Base-by-base conservation (phyloP, 2,329 filamentous ascomycete species). In the Trichophyton rubrum region DNA sequence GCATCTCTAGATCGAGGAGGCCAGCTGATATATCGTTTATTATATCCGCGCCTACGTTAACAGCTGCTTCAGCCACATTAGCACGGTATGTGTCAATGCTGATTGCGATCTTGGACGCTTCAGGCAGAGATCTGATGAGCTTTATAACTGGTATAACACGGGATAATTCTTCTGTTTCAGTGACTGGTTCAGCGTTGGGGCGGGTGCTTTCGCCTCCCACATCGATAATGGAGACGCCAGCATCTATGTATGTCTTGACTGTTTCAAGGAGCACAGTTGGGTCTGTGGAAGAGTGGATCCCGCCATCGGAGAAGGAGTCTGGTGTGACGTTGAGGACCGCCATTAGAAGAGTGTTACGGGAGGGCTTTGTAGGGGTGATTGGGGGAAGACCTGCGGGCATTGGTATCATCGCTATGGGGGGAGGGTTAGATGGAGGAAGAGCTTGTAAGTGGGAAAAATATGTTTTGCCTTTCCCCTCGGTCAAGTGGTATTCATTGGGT, bases 221-320 rank as follows among this genome's bases (percentile, higher is more conserved):
- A 71, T 99, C 93, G 66, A 97, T 84, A 65, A 97, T 91, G 11
- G 85, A 87, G 13, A 89, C 89, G 38, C 91, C 90, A 6, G 79
- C 77, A 43, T 75, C 73, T 63, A 95, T 82, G 69, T 90, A 85
- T 9, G 74, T 67, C 57, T 78, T 74, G 15, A 91, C 79, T 0
- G 82, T 87, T 11, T 77, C 69, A 11, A 79, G 74, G 27, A 93
- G 79, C 27, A 76, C 66, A 24, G 72, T 63, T 1, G 75, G 63
- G 64, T 82, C 78, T 11, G 74, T 69, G 24, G 77, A 68, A 49
- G 76, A 74, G 71, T 90, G 82, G 7, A 78, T 69, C 7, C 90
- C 90, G 59, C 90, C 92, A 70, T 97, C 91, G 0, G 92, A 97
- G 77, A 99, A 99, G 8, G 92, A 97, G 75, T 99, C 92, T 0